Conservation (phyloP, 1,284 basidiomycete species). For the Stereum hirsutum region DNA sequence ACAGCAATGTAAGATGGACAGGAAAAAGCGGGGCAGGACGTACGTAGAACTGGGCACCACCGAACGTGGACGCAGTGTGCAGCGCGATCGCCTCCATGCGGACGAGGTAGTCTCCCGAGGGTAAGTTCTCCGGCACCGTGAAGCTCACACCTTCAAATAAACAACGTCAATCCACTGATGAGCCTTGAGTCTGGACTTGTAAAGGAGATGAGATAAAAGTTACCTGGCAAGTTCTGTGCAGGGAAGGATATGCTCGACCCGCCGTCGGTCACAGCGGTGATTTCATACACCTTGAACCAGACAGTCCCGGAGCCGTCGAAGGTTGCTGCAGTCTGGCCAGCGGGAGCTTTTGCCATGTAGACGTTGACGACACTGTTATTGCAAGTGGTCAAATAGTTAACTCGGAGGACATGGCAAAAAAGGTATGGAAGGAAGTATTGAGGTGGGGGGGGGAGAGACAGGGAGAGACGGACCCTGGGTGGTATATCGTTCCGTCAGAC, state of each 20-base stretch:
- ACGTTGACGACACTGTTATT: constrained; percentile 18
- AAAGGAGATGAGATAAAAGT: too few species aligned
- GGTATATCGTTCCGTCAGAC: constrained; percentile 19
- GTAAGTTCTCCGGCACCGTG: constrained; percentile 31
- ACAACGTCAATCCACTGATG: too few species aligned
- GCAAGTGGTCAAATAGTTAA: too few species aligned
- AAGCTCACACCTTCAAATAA: constrained; percentile 34
- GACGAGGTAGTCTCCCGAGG: constrained; percentile 37
- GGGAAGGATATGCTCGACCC: constrained; percentile 30
- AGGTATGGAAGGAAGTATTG: too few species aligned
- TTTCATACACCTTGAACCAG: constrained; percentile 28
- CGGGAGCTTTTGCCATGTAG: constrained; percentile 21
- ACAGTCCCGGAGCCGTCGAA: constrained; percentile 15
- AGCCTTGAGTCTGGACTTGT: too few species aligned
- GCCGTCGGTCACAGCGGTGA: constrained; percentile 29
- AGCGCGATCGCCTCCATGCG: constrained; percentile 39
- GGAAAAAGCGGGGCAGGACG: constrained; percentile 10
- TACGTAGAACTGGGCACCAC: constrained; percentile 23
- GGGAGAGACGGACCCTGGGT: too few species aligned
- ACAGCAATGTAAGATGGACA: constrained; percentile 7
- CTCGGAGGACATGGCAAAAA: too few species aligned
- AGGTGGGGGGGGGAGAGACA: too few species aligned
- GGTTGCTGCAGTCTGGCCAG: constrained; percentile 12
- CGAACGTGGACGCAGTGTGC: constrained; percentile 22
- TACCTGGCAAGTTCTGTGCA: constrained; percentile 23